Evolutionary conservation across 2,329 filamentous ascomycete genomes (phyloP).

Genomic region (Graphiopsis chlorocephala): DNA sequence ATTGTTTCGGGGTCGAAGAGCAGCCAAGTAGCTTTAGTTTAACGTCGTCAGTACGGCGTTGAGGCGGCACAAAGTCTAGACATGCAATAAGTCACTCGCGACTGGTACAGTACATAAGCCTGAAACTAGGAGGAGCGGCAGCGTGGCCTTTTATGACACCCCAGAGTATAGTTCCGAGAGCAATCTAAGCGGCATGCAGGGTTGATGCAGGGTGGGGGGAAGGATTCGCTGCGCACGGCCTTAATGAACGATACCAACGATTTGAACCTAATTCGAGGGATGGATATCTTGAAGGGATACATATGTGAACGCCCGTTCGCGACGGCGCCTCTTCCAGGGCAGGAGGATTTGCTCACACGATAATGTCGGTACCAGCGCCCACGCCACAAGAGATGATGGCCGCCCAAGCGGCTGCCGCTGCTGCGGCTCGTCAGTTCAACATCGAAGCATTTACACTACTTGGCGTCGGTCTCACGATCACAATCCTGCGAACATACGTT

Average conservation of each 20-base stretch:
- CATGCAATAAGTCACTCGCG: not conserved
- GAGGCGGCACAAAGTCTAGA: not conserved
- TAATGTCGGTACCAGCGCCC: slow-evolving; percentile 12
- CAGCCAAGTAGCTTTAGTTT: not conserved
- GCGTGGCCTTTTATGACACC: not conserved
- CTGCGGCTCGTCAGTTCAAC: slow-evolving; percentile 3
- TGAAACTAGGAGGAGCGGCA: not conserved
- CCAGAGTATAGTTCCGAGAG: not conserved
- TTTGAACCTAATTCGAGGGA: not conserved
- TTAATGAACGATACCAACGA: slow-evolving; percentile 4
- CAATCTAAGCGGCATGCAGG: not conserved
- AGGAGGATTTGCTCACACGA: not conserved
- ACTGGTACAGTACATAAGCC: not conserved
- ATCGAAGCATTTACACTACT: slow-evolving; percentile 14
- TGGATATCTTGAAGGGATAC: not conserved
- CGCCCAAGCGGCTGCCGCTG: slow-evolving; percentile 3
- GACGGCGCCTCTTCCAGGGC: not conserved
- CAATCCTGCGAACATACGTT: not conserved
- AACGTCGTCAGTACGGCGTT: not conserved
- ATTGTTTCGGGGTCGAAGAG: not conserved
- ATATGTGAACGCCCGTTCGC: not conserved
- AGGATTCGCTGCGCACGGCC: not conserved
- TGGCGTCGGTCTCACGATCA: slow-evolving; percentile 3
- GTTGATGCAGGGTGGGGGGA: not conserved
- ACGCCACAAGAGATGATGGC: slow-evolving; percentile 5